These are phyloP conservation scores for Picea sitchensis DNA, from an alignment of 75 land plant genomes.

Conservation along the genomic window DNA sequence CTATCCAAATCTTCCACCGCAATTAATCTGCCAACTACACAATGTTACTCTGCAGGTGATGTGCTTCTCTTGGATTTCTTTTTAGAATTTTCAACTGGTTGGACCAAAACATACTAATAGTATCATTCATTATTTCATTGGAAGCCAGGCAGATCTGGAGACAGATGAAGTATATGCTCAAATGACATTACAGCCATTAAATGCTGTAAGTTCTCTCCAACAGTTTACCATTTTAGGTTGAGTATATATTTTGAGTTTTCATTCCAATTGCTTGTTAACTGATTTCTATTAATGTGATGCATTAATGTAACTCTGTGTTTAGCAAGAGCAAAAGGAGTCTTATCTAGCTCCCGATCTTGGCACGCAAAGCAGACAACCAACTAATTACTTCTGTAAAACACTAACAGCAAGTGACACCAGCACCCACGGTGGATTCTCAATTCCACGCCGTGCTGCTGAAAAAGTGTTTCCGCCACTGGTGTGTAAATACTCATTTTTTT, in stretches of 20 bases:
- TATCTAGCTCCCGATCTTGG: constrained; percentile 49
- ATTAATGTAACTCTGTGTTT: constrained; percentile 7
- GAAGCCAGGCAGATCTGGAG: constrained; percentile 44
- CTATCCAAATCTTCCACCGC: constrained; percentile 58
- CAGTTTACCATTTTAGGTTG: background rate
- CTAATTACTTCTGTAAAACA: constrained; percentile 67
- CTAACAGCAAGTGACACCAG: constrained; percentile 77
- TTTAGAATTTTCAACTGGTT: background rate
- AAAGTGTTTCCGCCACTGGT: constrained; percentile 62
- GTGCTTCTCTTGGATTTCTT: background rate
- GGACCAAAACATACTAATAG: background rate
- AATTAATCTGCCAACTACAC: constrained; percentile 56
- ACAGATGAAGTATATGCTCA: constrained; percentile 75
- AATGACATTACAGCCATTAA: constrained; percentile 61
- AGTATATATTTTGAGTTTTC: background rate
- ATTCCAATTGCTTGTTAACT: background rate
- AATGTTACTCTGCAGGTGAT: constrained; percentile 59
- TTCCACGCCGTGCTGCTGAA: constrained; percentile 88
- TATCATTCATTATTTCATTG: background rate
- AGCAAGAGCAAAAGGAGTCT: constrained; percentile 67
- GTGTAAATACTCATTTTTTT: constrained; percentile 5
- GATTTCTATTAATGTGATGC: constrained; percentile 4
- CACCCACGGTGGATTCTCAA: constrained; percentile 81
- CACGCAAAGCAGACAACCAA: constrained; percentile 53
- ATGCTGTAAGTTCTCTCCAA: constrained; percentile 10